A percentile compares a stretch with the other conserved stretches of the same genome.
Evolutionary conservation across 78 protist genomes (phyloP).

Genomic region (Dictyostelium purpureum): DNA sequence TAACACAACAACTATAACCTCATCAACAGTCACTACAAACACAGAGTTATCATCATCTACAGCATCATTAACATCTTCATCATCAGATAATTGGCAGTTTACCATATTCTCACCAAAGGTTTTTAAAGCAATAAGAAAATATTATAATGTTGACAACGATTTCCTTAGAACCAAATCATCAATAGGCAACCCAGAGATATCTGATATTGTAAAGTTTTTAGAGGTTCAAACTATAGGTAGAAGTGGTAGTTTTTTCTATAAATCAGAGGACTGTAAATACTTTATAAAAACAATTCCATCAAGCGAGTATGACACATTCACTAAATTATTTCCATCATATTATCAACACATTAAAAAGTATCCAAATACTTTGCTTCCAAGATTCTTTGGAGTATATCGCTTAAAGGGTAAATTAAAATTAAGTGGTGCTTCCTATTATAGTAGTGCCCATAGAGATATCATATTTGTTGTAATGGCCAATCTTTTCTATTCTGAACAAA

Average conservation of each 20-base stretch:
- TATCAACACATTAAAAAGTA: slow-evolving; percentile 34
- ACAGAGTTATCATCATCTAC: not conserved
- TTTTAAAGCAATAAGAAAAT: slow-evolving; percentile 31
- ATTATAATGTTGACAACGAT: not conserved
- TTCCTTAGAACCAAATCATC: not conserved
- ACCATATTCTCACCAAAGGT: slow-evolving; percentile 34
- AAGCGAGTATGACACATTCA: slow-evolving; percentile 60
- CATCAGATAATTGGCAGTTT: slow-evolving; percentile 14
- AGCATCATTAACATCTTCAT: not conserved
- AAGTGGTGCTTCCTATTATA: not conserved
- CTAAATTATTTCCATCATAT: slow-evolving; percentile 47
- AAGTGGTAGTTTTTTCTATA: slow-evolving; percentile 81
- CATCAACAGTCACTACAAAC: not conserved
- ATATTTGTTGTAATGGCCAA: slow-evolving; percentile 77
- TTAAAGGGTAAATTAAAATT: slow-evolving; percentile 63
- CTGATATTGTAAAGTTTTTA: slow-evolving; percentile 8
- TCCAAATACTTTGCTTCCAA: slow-evolving; percentile 49
- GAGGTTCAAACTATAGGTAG: slow-evolving; percentile 79
- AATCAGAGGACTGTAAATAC: slow-evolving; percentile 41
- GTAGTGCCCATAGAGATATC: slow-evolving; percentile 24
- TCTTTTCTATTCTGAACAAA: slow-evolving; percentile 47
- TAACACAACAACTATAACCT: not conserved
- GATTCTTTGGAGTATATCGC: slow-evolving; percentile 72
- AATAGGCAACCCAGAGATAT: not conserved
- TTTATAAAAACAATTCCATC: slow-evolving; percentile 72